phyloP scores from a whole-genome alignment of 495 filamentous ascomycete genomes.

The Pseudomonodictys pantanalensis region DNA sequence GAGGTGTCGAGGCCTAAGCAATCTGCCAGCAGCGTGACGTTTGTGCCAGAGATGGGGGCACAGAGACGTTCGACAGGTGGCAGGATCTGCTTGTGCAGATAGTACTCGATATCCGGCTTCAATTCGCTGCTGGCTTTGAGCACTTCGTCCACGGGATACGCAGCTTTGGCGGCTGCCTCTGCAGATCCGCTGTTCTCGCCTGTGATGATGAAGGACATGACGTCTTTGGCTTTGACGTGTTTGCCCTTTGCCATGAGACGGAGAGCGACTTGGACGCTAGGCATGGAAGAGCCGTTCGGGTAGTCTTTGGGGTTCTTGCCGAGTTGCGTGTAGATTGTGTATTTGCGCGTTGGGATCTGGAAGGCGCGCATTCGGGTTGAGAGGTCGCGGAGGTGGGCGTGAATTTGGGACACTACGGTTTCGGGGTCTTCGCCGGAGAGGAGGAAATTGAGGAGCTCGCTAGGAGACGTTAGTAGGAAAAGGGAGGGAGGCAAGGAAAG shows the following conservation, averaged over 20 bases:
- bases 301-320: slow-evolving; percentile 92
- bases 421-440: slow-evolving; percentile 92
- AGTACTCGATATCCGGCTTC: slow-evolving; percentile 87
- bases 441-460: slow-evolving; percentile 75
- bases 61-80: slow-evolving; percentile 97
- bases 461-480: slow-evolving; percentile 13
- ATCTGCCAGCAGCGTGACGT: slow-evolving; percentile 81
- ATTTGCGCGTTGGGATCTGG: slow-evolving; percentile 72
- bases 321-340: slow-evolving; percentile 96
- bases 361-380: slow-evolving; percentile 77
- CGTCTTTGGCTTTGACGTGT: slow-evolving; percentile 83
- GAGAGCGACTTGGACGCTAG: slow-evolving; percentile 93
- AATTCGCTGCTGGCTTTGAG: slow-evolving; percentile 69
- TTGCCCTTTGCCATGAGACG: slow-evolving; percentile 84
- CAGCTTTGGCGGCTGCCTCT: slow-evolving; percentile 77
- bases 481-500: background rate
- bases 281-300: slow-evolving; percentile 88
- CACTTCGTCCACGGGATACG: slow-evolving; percentile 82
- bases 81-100: slow-evolving; percentile 96
- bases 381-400: slow-evolving; percentile 84
- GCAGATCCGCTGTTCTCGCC: slow-evolving; percentile 69
- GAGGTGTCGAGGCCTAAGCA: slow-evolving; percentile 86
- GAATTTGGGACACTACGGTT: slow-evolving; percentile 79
- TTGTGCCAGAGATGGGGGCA: slow-evolving; percentile 89
- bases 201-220: slow-evolving; percentile 93